Base-by-base conservation (phyloP, 495 filamentous ascomycete genomes). In the Penicillium mononematosum region DNA sequence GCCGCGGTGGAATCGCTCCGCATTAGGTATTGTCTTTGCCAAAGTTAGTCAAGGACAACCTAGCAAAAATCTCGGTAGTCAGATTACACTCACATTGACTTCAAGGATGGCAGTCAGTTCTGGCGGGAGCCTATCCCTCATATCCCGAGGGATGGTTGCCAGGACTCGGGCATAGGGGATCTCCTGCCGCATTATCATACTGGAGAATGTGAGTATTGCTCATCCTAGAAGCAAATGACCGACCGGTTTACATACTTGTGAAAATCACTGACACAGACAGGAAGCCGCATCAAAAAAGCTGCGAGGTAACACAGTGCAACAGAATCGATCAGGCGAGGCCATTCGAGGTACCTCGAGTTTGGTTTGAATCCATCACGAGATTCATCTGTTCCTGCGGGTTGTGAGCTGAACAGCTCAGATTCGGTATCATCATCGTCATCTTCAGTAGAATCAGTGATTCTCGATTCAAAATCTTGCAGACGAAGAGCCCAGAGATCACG, bases 401-500 rank as follows among this genome's bases (percentile, higher is more conserved):
- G 78, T 5, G 83, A 85, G 58, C 77, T 84, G 68, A 82, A 84
- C 5, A 77, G 49, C 44, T 72, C 63, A n/a, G 66, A 65, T 41
- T 75, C 66, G 20, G 69, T 68, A 31, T 68, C 65, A 14, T 64
- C 61, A 14, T 69, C 63, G 24, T 72, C 60, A 25, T 66, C 70
- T 22, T 73, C 72, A 24, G 60, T 65, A n/a, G 60, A 51, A 27
- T 64, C 64, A 45, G 70, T 71, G 38, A 77, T 73, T 50, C 71
- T 75, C 19, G 58, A 56, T 17, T 78, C 63, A 39, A 83, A 76
- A 36, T 69, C 76, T 36, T 81, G 78, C 32, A 90, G 71, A 36
- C 85, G 82, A 5, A 90, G 72, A 36, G 80, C 76, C 88, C 88
- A 91, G n/a, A 91, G 78, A 70, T 89, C 85, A 36, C 77, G 80